Evolutionary conservation across 306 rosid species (phyloP), one percentile per base, ranked within the genome.

Genomic region (Luffa acutangula): DNA sequence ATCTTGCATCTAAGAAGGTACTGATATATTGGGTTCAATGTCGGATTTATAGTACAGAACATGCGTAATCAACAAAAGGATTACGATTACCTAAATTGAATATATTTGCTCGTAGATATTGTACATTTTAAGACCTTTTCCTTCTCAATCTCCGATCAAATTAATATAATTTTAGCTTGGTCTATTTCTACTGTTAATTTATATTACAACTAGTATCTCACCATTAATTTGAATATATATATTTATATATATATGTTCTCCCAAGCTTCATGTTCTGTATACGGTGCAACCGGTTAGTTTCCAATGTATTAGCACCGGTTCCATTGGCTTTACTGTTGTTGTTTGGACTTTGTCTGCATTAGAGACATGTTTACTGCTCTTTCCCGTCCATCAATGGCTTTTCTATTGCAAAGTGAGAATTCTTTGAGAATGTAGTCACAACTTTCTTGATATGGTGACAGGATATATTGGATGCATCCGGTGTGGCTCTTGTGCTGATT

Each of bases 1-100:
- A 89, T 86, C 98, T 92, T 89, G 93, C 93, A 74, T 85, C 97
- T 70, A 94, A 92, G 90, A 91, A 92, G 95, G 98, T 94, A 53
- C 14, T 82, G 3, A 25, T 78, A 15, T 63, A 25, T 45, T 62
- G 10, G 20, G 51, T 63, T 41, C 8, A 34, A 5, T 70, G 39
- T 69, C 31, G 34, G n/a, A 7, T 75, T 14, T 17, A 54, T 39
- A 43, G 67, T 36, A 33, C 7, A 8, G 11, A 20, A 58, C 3
- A 3, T 31, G 76, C 76, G 3, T 60, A 60, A 9, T 60, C 39
- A 25, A 25, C 9, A 57, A 1, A 25, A 8, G 39, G 37, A 7
- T 25, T 60, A 31, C 65, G 37, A 7, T 25, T 60, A 31, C 65
- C 13, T 70, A 43, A 20, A 70, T 70, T 43, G 53, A 70, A 42